phyloP scores from a whole-genome alignment of 495 filamentous ascomycete species.

The Parmelia sp. region DNA sequence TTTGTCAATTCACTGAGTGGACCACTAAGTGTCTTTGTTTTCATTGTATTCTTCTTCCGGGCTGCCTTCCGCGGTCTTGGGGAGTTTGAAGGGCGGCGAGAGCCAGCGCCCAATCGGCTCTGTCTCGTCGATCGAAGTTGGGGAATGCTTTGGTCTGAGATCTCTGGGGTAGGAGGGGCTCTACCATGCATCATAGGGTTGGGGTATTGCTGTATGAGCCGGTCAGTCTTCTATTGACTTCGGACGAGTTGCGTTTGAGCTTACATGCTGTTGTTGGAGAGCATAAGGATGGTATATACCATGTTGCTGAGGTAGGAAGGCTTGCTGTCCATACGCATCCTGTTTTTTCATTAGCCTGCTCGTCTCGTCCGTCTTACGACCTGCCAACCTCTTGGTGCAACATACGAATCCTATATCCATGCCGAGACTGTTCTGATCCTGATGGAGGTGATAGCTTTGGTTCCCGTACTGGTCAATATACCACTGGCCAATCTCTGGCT shows the following conservation, averaged over 20 bases:
- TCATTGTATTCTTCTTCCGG: slow-evolving; percentile 23
- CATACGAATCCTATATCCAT: slow-evolving; percentile 41
- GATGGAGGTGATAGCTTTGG: slow-evolving; percentile 26
- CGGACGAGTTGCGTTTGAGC: background rate
- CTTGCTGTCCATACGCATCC: slow-evolving; percentile 25
- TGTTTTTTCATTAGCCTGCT: slow-evolving; percentile 18
- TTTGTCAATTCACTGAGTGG: slow-evolving; percentile 77
- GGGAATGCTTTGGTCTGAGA: slow-evolving; percentile 15
- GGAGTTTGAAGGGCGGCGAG: slow-evolving; percentile 15
- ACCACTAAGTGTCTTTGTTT: slow-evolving; percentile 50
- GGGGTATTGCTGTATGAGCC: slow-evolving; percentile 17
- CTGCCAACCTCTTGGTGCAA: background rate
- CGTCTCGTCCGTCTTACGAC: slow-evolving; percentile 1
- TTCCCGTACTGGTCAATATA: slow-evolving; percentile 26
- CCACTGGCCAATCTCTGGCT: slow-evolving; percentile 19
- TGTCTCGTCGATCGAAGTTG: slow-evolving; percentile 13
- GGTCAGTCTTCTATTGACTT: slow-evolving; percentile 1
- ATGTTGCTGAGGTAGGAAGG: slow-evolving; percentile 14
- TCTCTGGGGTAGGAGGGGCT: slow-evolving; percentile 17
- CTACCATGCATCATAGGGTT: slow-evolving; percentile 20
- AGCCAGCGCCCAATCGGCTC: slow-evolving; percentile 6
- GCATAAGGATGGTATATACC: slow-evolving; percentile 4
- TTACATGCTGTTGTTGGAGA: slow-evolving; percentile 22
- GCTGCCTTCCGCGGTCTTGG: slow-evolving; percentile 34
- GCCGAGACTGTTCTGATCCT: slow-evolving; percentile 27